phyloP scores from a whole-genome alignment of 257 asterid genomes.

The Gentiana macrophylla region DNA sequence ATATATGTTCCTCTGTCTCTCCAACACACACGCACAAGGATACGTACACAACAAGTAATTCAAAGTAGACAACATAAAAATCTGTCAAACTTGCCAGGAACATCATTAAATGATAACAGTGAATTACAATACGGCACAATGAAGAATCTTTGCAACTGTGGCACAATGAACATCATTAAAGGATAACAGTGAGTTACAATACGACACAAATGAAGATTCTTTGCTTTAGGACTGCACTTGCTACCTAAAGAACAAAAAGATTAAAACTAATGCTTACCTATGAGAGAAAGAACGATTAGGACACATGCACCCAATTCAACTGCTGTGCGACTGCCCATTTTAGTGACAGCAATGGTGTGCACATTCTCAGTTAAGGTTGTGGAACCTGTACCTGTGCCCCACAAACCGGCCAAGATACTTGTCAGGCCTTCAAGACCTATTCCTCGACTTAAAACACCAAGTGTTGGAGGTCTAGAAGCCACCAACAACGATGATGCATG shows the following conservation, averaged over 20 bases:
- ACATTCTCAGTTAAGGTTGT: constrained; percentile 94
- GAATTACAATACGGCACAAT: too few species aligned
- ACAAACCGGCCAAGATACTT: constrained; percentile 90
- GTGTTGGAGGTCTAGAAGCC: constrained; percentile 97
- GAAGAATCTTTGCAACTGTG: too few species aligned
- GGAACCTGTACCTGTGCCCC: constrained; percentile 98
- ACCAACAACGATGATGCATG: constrained; percentile 91
- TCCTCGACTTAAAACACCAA: constrained; percentile 88
- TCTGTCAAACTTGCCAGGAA: too few species aligned
- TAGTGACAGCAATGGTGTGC: constrained; percentile 96
- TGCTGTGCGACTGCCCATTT: constrained; percentile 97
- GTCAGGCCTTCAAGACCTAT: constrained; percentile 96
- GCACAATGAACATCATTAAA: too few species aligned
- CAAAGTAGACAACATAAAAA: too few species aligned
- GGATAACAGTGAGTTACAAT: too few species aligned
- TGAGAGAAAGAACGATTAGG: constrained; percentile 61
- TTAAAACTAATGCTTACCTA: constrained; percentile 36
- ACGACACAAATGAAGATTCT: too few species aligned
- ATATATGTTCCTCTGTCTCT: too few species aligned
- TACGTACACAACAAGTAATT: too few species aligned
- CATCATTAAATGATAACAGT: too few species aligned
- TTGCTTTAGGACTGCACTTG: neutral
- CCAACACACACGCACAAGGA: too few species aligned
- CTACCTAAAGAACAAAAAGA: neutral
- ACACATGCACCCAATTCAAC: constrained; percentile 77